Evolutionary conservation across 495 filamentous ascomycete species (phyloP).

Genomic region (Lasiosphaeria ovina): DNA sequence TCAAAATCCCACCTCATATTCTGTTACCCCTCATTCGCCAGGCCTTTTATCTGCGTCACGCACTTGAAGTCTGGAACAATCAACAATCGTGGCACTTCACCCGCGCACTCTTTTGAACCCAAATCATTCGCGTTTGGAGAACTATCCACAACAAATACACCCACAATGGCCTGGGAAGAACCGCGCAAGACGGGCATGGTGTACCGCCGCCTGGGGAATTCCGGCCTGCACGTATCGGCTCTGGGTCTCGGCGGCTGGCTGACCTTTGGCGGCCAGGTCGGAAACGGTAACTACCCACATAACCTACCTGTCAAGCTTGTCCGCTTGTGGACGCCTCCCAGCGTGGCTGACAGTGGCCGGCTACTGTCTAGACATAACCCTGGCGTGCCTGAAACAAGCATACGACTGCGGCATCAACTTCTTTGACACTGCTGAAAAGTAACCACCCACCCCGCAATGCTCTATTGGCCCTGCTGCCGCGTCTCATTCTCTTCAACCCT

Average conservation of each 20-base stretch:
- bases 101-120: background rate
- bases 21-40: no score
- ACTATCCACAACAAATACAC: background rate
- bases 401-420: slow-evolving; percentile 70
- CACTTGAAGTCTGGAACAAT: no score
- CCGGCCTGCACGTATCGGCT: slow-evolving; percentile 62
- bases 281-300: slow-evolving; percentile 10
- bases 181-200: slow-evolving; percentile 30
- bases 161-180: slow-evolving; percentile 31
- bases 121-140: background rate
- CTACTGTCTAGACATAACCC: slow-evolving; percentile 48
- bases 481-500: background rate
- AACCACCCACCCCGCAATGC: slow-evolving; percentile 13
- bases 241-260: slow-evolving; percentile 62
- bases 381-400: slow-evolving; percentile 65
- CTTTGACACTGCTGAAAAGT: slow-evolving; percentile 49
- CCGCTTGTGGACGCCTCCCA: background rate
- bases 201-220: slow-evolving; percentile 61
- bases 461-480: background rate
- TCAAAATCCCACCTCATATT: no score
- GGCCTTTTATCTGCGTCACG: no score
- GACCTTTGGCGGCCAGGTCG: slow-evolving; percentile 52
- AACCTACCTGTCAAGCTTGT: background rate
- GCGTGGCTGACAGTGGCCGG: background rate
- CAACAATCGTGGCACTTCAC: no score